Evolutionary conservation across 768 basidiomycete species (phyloP).

Genomic region (Pluteus cervinus): DNA sequence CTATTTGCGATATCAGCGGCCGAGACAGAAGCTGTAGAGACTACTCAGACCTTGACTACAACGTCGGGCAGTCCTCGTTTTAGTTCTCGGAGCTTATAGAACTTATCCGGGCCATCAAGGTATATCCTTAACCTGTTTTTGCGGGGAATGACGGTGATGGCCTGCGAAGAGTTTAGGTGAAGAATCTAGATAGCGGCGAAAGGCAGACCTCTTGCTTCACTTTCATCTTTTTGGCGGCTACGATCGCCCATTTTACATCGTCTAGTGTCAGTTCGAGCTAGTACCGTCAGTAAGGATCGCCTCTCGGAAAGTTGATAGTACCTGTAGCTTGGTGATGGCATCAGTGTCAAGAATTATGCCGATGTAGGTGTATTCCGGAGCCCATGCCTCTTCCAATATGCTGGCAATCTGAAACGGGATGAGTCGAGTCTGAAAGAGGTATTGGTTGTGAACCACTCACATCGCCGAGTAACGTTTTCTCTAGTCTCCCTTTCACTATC

Average conservation of each 20-base stretch:
- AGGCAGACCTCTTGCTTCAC: constrained; percentile 73
- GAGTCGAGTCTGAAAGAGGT: neutral
- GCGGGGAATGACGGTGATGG: constrained; percentile 70
- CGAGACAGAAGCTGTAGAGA: neutral
- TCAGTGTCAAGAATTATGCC: constrained; percentile 88
- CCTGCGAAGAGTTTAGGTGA: constrained; percentile 29
- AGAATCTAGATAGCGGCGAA: neutral
- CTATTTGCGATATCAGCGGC: constrained; percentile 26
- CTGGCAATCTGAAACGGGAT: constrained; percentile 64
- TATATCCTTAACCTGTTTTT: constrained; percentile 76
- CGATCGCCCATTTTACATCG: constrained; percentile 90
- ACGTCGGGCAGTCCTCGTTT: constrained; percentile 80
- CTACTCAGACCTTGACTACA: constrained; percentile 74
- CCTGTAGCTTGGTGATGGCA: constrained; percentile 86
- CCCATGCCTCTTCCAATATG: constrained; percentile 94
- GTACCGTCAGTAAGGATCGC: neutral
- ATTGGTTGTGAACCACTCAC: constrained; percentile 35
- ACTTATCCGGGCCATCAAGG: constrained; percentile 72
- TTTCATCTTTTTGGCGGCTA: constrained; percentile 83
- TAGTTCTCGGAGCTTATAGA: constrained; percentile 78
- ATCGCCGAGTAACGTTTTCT: constrained; percentile 92
- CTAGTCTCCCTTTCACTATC: constrained; percentile 93
- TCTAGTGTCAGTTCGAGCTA: constrained; percentile 91
- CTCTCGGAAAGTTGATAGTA: constrained; percentile 15
- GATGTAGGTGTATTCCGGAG: constrained; percentile 86